These are phyloP conservation scores for Fusarium devonianum DNA, from an alignment of 2,329 filamentous ascomycete genomes.

Conservation along the genomic window DNA sequence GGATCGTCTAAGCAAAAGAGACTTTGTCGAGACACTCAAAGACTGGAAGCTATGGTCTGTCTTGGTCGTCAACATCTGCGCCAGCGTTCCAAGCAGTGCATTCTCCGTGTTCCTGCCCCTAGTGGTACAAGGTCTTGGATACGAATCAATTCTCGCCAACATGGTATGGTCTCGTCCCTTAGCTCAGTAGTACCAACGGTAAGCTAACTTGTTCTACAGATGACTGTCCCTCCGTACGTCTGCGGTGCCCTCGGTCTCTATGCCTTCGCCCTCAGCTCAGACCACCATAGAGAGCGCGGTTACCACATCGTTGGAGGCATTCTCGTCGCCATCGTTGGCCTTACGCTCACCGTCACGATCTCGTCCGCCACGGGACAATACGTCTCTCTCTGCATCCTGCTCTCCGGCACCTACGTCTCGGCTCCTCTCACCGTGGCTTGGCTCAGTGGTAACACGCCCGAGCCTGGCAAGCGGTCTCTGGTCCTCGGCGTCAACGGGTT, in stretches of 20 bases:
- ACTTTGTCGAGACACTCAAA: constrained; percentile 39
- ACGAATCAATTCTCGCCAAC: constrained; percentile 40
- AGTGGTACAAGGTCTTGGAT: constrained; percentile 40
- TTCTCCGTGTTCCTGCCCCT: constrained; percentile 41
- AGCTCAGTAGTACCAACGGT: background rate
- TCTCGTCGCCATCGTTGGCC: constrained; percentile 34
- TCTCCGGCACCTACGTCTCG: constrained; percentile 39
- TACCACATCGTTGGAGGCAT: constrained; percentile 39
- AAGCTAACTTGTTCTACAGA: constrained; percentile 15
- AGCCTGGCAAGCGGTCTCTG: constrained; percentile 40
- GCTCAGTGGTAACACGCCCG: constrained; percentile 42
- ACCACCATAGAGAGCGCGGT: constrained; percentile 37
- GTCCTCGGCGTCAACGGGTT: constrained; percentile 42
- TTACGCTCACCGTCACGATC: constrained; percentile 37
- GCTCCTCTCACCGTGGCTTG: constrained; percentile 41
- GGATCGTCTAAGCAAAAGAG: constrained; percentile 34
- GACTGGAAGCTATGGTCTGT: constrained; percentile 42
- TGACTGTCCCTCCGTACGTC: constrained; percentile 41
- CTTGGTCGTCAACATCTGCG: constrained; percentile 38
- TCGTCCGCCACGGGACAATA: constrained; percentile 33
- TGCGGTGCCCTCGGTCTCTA: constrained; percentile 41
- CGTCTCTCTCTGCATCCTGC: constrained; percentile 37
- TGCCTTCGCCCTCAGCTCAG: constrained; percentile 38
- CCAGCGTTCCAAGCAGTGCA: constrained; percentile 39
- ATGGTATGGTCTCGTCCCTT: constrained; percentile 25